Base-by-base conservation (phyloP, 768 basidiomycete species). In the Leucogyrophana mollusca region DNA sequence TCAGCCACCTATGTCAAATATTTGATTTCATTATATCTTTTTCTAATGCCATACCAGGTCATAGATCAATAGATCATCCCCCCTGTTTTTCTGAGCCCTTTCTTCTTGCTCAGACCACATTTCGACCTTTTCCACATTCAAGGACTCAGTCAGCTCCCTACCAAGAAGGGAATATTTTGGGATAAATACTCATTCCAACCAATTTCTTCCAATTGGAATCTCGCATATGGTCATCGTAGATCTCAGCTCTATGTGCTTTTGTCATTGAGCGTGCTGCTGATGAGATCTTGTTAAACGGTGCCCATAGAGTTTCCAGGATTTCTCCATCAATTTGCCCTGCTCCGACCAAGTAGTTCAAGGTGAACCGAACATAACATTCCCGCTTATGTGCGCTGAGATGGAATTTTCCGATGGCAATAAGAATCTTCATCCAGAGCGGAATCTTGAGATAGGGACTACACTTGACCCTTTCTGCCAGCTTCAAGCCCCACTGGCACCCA, bases 141-240 rank as follows among this genome's bases (percentile, higher is more conserved):
- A n/a, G n/a, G n/a, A n/a, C n/a, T n/a, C n/a, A n/a, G n/a, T n/a
- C n/a, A n/a, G n/a, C n/a, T n/a, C n/a, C n/a, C n/a, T n/a, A n/a
- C n/a, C n/a, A n/a, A n/a, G n/a, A n/a, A n/a, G n/a, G n/a, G n/a
- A n/a, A n/a, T n/a, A n/a, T n/a, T n/a, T n/a, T n/a, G n/a, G n/a
- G n/a, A n/a, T n/a, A n/a, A n/a, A n/a, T n/a, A 61, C 60, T 54
- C 5, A 56, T 57, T 14, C 56, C 45, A 14, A 60, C 47, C 9
- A 59, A 42, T 34, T 67, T 70, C 30, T 64, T 64, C 50, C 56
- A 65, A 33, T 70, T 70, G 0, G 49, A 61, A 21, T 70, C 63
- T 4, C 48, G 44, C 64, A 67, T 68, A 25, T 60, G 51, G 21
- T 62, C 59, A 35, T 70, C 58, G 1, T 66, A 34, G 0, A 59